These are phyloP conservation scores for Hypsizygus marmoreus DNA, from an alignment of 768 basidiomycete species.

Conservation along the genomic window DNA sequence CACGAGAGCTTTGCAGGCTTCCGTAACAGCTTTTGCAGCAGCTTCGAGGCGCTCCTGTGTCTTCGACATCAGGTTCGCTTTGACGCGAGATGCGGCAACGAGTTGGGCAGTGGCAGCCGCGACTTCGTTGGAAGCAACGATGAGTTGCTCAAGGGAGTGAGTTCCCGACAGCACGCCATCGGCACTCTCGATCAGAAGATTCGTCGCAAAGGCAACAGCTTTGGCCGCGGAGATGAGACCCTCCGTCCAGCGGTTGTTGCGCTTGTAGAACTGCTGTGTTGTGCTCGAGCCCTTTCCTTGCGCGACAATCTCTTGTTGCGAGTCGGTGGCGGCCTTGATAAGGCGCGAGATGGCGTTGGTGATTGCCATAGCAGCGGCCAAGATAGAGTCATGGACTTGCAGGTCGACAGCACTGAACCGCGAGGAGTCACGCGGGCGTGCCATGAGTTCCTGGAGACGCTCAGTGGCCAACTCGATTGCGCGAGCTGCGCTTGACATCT, in stretches of 20 bases:
- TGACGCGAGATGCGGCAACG: constrained; percentile 97
- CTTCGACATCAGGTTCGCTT: constrained; percentile 97
- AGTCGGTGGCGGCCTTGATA: constrained; percentile 95
- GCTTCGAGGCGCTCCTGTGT: constrained; percentile 95
- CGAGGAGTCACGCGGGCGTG: constrained; percentile 84
- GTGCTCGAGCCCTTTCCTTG: constrained; percentile 93
- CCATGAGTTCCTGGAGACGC: constrained; percentile 88
- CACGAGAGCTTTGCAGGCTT: constrained; percentile 95
- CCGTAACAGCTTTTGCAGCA: constrained; percentile 96
- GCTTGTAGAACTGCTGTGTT: constrained; percentile 97
- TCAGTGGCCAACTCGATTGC: constrained; percentile 94
- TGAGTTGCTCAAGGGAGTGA: constrained; percentile 96
- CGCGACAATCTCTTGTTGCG: constrained; percentile 96
- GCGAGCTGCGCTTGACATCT: constrained; percentile 90
- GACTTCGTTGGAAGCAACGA: constrained; percentile 99
- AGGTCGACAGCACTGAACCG: constrained; percentile 90
- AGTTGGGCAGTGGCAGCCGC: constrained; percentile 96
- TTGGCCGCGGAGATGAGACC: constrained; percentile 98
- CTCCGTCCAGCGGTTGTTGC: constrained; percentile 99
- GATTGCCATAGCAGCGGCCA: constrained; percentile 91
- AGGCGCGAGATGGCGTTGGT: constrained; percentile 93
- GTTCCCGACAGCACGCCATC: constrained; percentile 97
- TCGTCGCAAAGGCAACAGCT: constrained; percentile 95
- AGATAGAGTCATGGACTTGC: constrained; percentile 97
- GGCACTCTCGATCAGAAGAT: constrained; percentile 92